Conservation (phyloP, 805 yeast species). For the Osmozyma mogii region DNA sequence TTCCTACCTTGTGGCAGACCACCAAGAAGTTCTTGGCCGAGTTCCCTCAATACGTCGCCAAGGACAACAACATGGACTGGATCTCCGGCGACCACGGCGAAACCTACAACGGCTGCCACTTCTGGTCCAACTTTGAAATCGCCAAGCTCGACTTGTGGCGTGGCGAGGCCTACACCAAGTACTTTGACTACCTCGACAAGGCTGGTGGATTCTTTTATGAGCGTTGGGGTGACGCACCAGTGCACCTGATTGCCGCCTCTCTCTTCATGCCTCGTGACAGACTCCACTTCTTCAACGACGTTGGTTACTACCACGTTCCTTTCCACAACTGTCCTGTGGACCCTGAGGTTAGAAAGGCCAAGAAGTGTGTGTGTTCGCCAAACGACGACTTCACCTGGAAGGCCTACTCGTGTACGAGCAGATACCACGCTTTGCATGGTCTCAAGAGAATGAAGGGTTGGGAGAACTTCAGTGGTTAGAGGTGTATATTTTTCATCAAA, state of each 20-base stretch:
- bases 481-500: constrained; percentile 8
- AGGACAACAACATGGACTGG: constrained; percentile 63
- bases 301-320: constrained; percentile 81
- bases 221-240: constrained; percentile 95
- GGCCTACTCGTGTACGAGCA: constrained; percentile 63
- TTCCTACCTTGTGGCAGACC: constrained; percentile 76
- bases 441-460: constrained; percentile 61
- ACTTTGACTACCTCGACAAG: constrained; percentile 66
- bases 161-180: constrained; percentile 57
- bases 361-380: constrained; percentile 70
- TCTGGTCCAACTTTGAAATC: constrained; percentile 88
- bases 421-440: constrained; percentile 48
- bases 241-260: constrained; percentile 82
- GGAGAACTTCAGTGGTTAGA: constrained; percentile 40
- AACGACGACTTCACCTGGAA: constrained; percentile 70
- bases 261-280: constrained; percentile 63
- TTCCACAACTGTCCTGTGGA: constrained; percentile 76
- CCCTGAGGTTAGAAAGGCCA: constrained; percentile 43
- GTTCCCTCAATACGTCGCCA: constrained; percentile 53
- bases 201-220: constrained; percentile 91
- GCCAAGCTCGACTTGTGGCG: constrained; percentile 73
- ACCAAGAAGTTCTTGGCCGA: constrained; percentile 59
- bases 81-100: constrained; percentile 61
- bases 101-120: constrained; percentile 75
- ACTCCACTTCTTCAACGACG: constrained; percentile 73